Conservation (phyloP, 164 flowering plant species). For the Magnolia sinica region DNA sequence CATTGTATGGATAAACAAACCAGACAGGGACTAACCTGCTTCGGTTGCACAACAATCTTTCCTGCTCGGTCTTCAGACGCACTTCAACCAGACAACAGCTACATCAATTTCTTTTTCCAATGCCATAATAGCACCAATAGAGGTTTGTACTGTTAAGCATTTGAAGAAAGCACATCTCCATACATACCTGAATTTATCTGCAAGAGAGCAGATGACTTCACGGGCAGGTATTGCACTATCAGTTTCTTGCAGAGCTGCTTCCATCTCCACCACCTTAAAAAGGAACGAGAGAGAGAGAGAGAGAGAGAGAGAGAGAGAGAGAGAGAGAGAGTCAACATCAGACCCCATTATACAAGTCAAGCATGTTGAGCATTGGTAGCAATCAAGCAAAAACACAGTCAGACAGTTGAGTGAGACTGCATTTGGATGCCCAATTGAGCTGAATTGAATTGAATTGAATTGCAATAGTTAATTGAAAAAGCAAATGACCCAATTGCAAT, state of each 20-base stretch:
- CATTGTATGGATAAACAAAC: neutral
- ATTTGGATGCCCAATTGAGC: neutral
- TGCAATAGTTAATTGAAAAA: neutral
- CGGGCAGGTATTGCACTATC: constrained; percentile 61
- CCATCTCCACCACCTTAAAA: constrained; percentile 75
- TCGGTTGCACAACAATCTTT: constrained; percentile 73
- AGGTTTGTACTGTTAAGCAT: neutral
- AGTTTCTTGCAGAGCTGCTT: constrained; percentile 65
- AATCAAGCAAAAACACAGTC: neutral
- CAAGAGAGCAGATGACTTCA: constrained; percentile 65
- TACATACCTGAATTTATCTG: constrained; percentile 81
- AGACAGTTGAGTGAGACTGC: neutral
- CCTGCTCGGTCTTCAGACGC: constrained; percentile 68
- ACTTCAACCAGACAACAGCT: constrained; percentile 34
- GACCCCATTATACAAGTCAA: neutral
- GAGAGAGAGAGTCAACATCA: neutral
- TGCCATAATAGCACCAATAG: neutral
- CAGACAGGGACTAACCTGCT: constrained; percentile 52
- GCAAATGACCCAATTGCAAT: neutral
- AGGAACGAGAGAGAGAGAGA: no score
- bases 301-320: neutral
- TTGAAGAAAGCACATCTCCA: neutral
- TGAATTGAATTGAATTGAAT: neutral
- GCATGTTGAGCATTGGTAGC: neutral
- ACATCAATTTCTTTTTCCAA: neutral